Evolutionary conservation across 139 green algal species (phyloP), one percentile per base, ranked within the genome.

Genomic region (Deuterostichococcus epilithicus): DNA sequence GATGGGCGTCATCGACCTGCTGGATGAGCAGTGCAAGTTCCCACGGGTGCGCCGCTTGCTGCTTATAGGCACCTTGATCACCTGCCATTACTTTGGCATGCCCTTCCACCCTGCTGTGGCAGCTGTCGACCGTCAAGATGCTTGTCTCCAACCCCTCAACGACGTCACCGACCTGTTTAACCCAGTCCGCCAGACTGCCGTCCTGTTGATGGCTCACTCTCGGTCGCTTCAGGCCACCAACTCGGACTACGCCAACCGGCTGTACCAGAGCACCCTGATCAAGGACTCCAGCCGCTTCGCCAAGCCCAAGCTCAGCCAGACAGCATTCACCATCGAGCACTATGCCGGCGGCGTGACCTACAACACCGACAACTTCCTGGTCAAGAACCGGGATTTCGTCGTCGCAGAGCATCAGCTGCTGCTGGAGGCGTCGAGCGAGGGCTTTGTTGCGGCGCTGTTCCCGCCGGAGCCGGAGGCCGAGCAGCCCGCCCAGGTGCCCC

Each of bases 361-460:
- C 84, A 82, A 90, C 70, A 92, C 87, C 0, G 72, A 81, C 39
- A 90, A 93, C 82, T 94, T 94, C 76, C 72, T 94, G 73, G 83
- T 78, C 37, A 96, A 95, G 87, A 93, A 94, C 83, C 84, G 80
- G 86, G 96, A 99, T 83, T 99, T 97, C 84, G 91, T 99, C 68
- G 91, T 99, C 37, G 86, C 87, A 23, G 96, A 99, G 89, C 96
- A 99, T 88, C 90, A 97, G 90, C 78, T 76, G 44, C 83, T 99
- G 76, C 84, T 99, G 73, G 80, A 81, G 25, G 79, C 37, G 37
- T 94, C 90, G 5, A 68, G 2, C n/a, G 45, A 81, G 10, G 2
- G 66, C 3, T 95, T 97, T 76, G 81, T 97, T 32, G 26, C 76
- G 23, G 75, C 47, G 38, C 86, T 97, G 0, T 95, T 97, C 77